Evolutionary conservation across 352 stramenopile species (phyloP).

Genomic region (Phytopythium oedochilum): DNA sequence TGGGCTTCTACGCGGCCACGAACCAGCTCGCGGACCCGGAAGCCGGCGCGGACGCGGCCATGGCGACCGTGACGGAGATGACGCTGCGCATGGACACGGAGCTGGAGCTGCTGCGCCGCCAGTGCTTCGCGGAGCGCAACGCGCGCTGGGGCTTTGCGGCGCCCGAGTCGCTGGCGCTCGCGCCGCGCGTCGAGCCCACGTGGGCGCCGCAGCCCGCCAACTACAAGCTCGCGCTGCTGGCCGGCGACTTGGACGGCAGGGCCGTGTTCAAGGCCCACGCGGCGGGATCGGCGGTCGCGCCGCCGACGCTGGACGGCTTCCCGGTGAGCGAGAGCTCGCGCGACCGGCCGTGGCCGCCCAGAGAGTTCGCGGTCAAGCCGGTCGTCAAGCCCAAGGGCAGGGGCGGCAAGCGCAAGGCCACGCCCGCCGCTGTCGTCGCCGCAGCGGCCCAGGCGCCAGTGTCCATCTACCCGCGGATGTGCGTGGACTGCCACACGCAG

Average conservation of each 20-base stretch:
- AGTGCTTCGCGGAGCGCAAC: slow-evolving; percentile 77
- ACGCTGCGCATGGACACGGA: slow-evolving; percentile 75
- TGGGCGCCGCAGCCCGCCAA: slow-evolving; percentile 42
- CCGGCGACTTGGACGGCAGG: slow-evolving; percentile 1
- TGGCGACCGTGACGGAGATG: slow-evolving; percentile 37
- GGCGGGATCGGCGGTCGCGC: background rate
- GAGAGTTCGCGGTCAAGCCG: slow-evolving; percentile 67
- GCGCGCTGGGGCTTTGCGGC: slow-evolving; percentile 49
- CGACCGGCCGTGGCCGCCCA: slow-evolving; percentile 68
- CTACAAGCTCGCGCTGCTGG: slow-evolving; percentile 26
- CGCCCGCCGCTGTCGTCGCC: slow-evolving; percentile 37
- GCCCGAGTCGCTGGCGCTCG: slow-evolving; percentile 46
- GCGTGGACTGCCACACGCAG: slow-evolving; percentile 52
- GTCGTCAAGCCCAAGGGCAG: slow-evolving; percentile 34
- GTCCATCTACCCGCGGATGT: slow-evolving; percentile 21
- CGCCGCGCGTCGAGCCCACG: slow-evolving; percentile 9
- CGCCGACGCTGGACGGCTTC: slow-evolving; percentile 15
- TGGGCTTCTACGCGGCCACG: slow-evolving; percentile 32
- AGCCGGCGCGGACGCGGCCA: background rate
- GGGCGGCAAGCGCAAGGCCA: slow-evolving; percentile 60
- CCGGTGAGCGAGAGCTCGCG: slow-evolving; percentile 31
- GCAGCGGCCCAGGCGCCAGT: slow-evolving; percentile 17
- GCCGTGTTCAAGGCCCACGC: slow-evolving; percentile 3
- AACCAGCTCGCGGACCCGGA: slow-evolving; percentile 17
- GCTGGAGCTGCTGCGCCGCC: slow-evolving; percentile 61